A percentile compares a stretch with the other conserved stretches of the same genome.
Evolutionary conservation across 768 basidiomycete genomes (phyloP).

Genomic region (Pisolithus sp.): DNA sequence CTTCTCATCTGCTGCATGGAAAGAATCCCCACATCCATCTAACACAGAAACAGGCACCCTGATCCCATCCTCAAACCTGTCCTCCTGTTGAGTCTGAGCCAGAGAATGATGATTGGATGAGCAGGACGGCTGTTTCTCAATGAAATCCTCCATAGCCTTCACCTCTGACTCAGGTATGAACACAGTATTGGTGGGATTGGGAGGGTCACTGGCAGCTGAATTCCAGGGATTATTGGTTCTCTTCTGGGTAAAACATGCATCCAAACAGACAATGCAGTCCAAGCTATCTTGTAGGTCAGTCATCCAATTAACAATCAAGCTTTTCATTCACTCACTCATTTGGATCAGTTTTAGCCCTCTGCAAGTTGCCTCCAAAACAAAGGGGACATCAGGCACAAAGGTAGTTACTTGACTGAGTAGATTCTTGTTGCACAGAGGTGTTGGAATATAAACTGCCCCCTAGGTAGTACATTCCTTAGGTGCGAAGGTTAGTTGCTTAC

Average conservation of each 20-base stretch:
- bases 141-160: constrained; percentile 12
- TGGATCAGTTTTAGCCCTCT: not conserved
- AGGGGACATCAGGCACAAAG: constrained; percentile 13
- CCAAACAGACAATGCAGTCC: constrained; percentile 26
- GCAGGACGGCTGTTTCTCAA: not conserved
- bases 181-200: not conserved
- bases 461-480: no score
- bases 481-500: no score
- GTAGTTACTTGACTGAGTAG: no score
- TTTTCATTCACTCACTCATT: not conserved
- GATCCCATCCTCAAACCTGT: constrained; percentile 16
- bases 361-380: constrained; percentile 4
- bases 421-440: no score
- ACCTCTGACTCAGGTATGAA: constrained; percentile 15
- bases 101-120: not conserved
- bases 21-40: constrained; percentile 29
- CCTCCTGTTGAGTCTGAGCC: not conserved
- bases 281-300: constrained; percentile 6
- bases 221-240: constrained; percentile 8
- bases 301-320: not conserved
- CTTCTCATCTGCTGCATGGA: constrained; percentile 14
- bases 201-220: not conserved
- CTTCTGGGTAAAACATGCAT: constrained; percentile 32
- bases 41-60: constrained; percentile 24
- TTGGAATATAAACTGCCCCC: no score